phyloP scores from a whole-genome alignment of 768 basidiomycete genomes.

The Trametes villosa region DNA sequence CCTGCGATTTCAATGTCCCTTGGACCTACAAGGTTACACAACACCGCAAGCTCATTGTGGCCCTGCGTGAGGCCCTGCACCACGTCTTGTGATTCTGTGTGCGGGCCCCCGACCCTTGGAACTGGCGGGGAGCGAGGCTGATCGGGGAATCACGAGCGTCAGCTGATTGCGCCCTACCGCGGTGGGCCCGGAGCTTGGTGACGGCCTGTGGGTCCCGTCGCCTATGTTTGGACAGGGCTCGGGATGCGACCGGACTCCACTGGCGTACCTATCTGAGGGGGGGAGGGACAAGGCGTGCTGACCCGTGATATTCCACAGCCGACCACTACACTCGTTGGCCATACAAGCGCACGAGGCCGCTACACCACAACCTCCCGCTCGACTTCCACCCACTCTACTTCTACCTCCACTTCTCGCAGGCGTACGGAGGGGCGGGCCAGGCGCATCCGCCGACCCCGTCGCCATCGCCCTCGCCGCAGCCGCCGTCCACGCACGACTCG shows the following conservation, averaged over 20 bases:
- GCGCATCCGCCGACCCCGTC: conserved; percentile 23
- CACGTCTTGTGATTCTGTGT: conserved; percentile 13
- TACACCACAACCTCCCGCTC: conserved; percentile 15
- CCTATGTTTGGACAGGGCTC: conserved; percentile 5
- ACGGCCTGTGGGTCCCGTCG: neutral
- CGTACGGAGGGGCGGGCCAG: conserved; percentile 5
- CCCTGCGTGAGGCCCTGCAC: neutral
- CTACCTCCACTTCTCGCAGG: conserved; percentile 30
- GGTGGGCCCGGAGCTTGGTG: conserved; percentile 13
- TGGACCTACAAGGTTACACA: conserved; percentile 20
- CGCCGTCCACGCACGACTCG: conserved; percentile 23
- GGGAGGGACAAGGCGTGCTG: no score
- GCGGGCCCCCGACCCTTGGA: neutral
- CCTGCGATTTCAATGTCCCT: neutral
- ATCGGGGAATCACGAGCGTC: conserved; percentile 11
- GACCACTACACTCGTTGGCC: conserved; percentile 14
- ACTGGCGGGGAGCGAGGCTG: conserved; percentile 2
- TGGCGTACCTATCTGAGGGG: no score
- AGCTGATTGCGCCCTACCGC: no score
- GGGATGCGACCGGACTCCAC: neutral
- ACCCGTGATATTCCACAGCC: conserved; percentile 9
- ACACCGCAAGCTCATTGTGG: conserved; percentile 7
- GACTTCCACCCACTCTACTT: conserved; percentile 30
- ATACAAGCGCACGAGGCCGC: conserved; percentile 12
- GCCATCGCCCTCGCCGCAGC: conserved; percentile 16